Base-by-base conservation (phyloP, 2,329 filamentous ascomycete species). In the Zopfia rhizophila region DNA sequence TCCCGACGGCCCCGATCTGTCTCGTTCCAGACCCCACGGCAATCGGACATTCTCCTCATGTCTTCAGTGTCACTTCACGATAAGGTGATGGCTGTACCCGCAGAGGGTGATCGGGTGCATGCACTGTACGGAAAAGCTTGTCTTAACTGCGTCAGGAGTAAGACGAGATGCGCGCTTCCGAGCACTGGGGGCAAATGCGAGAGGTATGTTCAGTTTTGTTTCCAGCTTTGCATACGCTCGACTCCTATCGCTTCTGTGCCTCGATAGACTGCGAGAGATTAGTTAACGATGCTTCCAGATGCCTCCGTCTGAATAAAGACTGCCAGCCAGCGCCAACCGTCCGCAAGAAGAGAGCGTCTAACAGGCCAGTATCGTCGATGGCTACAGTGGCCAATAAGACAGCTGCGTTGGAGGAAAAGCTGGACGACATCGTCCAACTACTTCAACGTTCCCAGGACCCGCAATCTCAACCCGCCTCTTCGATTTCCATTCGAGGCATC, bases 71-170 rank as follows among this genome's bases (percentile, higher is more conserved):
- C n/a, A n/a, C n/a, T n/a, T n/a, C n/a, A n/a, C n/a, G n/a, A n/a
- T n/a, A n/a, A n/a, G n/a, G n/a, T n/a, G n/a, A n/a, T n/a, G n/a
- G n/a, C n/a, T n/a, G n/a, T n/a, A n/a, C n/a, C n/a, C n/a, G n/a
- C n/a, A n/a, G n/a, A n/a, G n/a, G n/a, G n/a, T n/a, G n/a, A n/a
- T n/a, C n/a, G n/a, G n/a, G n/a, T n/a, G n/a, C n/a, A n/a, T 12
- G 61, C 60, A 6, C 56, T 58, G 2, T 66, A 66, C 31, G 63
- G 63, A 2, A 54, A 58, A 38, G 56, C 65, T 7, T 68, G 65
- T 35, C 27, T 41, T 5, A 52, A 56, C 10, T 68, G 65, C 27
- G 56, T 57, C 3, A 54, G 51, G 29, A 55, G 60, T 13, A 66
- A 66, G 45, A 62, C 52, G 32, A 54, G 54, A 35, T 68, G 63